phyloP scores from a whole-genome alignment of 257 asterid genomes.

The Echium plantagineum region DNA sequence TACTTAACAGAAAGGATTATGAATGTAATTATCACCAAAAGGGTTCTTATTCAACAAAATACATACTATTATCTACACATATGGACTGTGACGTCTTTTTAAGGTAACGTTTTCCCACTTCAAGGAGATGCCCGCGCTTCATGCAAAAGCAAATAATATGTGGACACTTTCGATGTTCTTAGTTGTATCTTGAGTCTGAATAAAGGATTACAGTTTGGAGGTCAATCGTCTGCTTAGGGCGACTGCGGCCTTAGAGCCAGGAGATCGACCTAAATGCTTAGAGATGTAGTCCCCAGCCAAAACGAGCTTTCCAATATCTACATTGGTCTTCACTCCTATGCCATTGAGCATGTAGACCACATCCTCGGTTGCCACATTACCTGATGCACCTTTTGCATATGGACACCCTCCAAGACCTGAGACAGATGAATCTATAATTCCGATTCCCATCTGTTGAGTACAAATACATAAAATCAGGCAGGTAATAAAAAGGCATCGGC shows the following conservation, averaged over 20 bases:
- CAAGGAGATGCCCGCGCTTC: no score
- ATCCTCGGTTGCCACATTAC: constrained; percentile 96
- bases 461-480: not conserved
- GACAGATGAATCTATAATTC: constrained; percentile 71
- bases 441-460: constrained; percentile 67
- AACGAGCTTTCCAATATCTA: constrained; percentile 55
- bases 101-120: no score
- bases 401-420: constrained; percentile 98
- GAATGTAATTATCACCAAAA: no score
- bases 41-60: no score
- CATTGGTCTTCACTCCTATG: constrained; percentile 65
- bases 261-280: constrained; percentile 52
- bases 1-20: no score
- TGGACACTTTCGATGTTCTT: no score
- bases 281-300: constrained; percentile 78
- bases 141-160: no score
- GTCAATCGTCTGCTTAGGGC: constrained; percentile 50
- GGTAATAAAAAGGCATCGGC: not conserved
- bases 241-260: constrained; percentile 74
- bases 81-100: not conserved
- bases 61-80: no score
- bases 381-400: constrained; percentile 93
- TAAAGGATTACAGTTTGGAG: constrained; percentile 48
- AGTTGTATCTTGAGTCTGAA: not conserved
- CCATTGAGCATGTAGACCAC: constrained; percentile 91